These are phyloP conservation scores for Ulmus americana DNA, from an alignment of 331 rosid species.

Conservation along the genomic window DNA sequence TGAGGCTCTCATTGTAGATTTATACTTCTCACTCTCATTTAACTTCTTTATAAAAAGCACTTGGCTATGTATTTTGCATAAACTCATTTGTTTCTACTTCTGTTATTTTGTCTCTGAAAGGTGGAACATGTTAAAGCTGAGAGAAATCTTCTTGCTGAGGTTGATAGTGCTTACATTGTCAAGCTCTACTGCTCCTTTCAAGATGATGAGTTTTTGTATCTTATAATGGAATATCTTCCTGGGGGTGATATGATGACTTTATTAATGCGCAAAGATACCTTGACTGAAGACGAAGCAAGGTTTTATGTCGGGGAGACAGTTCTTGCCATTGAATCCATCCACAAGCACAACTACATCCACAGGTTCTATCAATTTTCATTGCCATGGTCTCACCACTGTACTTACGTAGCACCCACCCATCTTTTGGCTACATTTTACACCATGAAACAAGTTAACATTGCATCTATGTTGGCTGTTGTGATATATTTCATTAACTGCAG, in stretches of 20 bases:
- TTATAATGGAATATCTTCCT: conserved; percentile 81
- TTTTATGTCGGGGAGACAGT: conserved; percentile 82
- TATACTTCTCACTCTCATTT: neutral
- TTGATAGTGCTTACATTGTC: conserved; percentile 76
- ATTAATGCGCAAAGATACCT: conserved; percentile 72
- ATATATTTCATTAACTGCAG: neutral
- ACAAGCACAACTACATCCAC: conserved; percentile 78
- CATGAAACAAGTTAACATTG: too few relatives aligned
- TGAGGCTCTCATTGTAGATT: neutral
- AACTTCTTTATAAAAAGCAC: neutral
- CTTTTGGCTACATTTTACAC: too few relatives aligned
- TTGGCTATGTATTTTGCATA: neutral
- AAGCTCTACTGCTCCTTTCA: conserved; percentile 84
- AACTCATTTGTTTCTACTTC: neutral
- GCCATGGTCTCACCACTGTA: neutral
- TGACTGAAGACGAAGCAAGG: conserved; percentile 69
- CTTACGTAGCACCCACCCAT: neutral
- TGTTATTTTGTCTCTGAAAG: conserved; percentile 31
- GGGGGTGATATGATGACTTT: conserved; percentile 92
- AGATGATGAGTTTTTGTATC: conserved; percentile 77
- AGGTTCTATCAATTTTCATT: conserved; percentile 30
- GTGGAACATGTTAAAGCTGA: conserved; percentile 93
- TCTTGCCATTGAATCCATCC: conserved; percentile 82
- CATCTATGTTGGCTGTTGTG: too few relatives aligned
- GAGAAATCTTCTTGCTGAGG: conserved; percentile 83